These are phyloP conservation scores for Nitzschia sp. DNA, from an alignment of 108 stramenopile species.

Conservation along the genomic window DNA sequence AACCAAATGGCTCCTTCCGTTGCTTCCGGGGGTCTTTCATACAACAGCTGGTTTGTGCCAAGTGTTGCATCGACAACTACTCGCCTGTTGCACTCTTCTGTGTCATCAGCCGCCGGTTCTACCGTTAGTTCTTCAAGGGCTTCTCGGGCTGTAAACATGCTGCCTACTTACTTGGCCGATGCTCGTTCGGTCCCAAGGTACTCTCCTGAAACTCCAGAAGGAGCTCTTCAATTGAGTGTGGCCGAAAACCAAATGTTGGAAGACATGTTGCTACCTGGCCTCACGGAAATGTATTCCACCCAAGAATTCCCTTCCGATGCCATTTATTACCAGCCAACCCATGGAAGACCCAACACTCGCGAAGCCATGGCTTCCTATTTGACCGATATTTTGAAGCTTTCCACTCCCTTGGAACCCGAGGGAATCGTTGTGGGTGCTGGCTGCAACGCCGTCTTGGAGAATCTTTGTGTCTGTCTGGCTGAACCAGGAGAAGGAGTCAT, in stretches of 20 bases:
- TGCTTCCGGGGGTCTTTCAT: background rate
- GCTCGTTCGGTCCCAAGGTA: conserved; percentile 65
- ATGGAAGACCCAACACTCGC: conserved; percentile 55
- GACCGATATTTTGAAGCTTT: conserved; percentile 43
- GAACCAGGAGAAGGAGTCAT: conserved; percentile 85
- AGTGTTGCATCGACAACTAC: background rate
- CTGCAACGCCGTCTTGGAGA: conserved; percentile 87
- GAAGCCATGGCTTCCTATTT: conserved; percentile 63
- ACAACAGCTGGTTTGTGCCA: background rate
- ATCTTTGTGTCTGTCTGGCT: conserved; percentile 73
- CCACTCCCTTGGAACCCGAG: conserved; percentile 52
- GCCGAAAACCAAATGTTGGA: conserved; percentile 83
- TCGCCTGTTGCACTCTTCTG: background rate
- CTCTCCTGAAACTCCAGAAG: conserved; percentile 50
- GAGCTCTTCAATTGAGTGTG: conserved; percentile 75
- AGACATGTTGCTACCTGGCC: conserved; percentile 55
- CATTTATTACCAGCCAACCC: conserved; percentile 86
- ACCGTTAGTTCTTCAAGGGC: conserved; percentile 40
- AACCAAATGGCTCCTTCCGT: background rate
- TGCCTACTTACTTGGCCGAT: conserved; percentile 72
- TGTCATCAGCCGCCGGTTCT: background rate
- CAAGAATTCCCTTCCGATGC: conserved; percentile 58
- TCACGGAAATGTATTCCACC: conserved; percentile 34
- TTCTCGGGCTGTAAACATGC: conserved; percentile 42
- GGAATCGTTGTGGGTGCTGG: conserved; percentile 76